Conservation (phyloP, 768 basidiomycete genomes). For the Tylopilus felleus region DNA sequence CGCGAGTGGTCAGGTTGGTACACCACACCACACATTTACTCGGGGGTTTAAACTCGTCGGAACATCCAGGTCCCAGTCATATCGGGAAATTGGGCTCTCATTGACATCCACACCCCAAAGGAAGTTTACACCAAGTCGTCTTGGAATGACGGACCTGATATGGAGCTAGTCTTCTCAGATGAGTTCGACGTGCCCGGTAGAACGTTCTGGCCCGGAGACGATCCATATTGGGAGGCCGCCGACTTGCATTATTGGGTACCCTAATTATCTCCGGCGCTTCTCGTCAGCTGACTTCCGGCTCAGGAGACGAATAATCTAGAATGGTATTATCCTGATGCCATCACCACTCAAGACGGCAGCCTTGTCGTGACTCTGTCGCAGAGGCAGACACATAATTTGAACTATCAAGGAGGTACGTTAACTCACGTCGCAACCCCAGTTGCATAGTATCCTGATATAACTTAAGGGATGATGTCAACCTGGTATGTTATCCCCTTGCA, state of each 20-base stretch:
- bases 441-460: constrained; percentile 30
- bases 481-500: constrained; percentile 25
- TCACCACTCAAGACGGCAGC: constrained; percentile 49
- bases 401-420: constrained; percentile 40
- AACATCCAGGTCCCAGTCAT: constrained; percentile 51
- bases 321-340: constrained; percentile 51
- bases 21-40: neutral
- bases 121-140: constrained; percentile 53
- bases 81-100: constrained; percentile 50
- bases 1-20: constrained; percentile 61
- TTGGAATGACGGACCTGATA: constrained; percentile 55
- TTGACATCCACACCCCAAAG: constrained; percentile 58
- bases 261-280: constrained; percentile 25
- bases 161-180: constrained; percentile 68
- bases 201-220: constrained; percentile 78
- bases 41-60: neutral
- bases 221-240: constrained; percentile 76
- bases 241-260: constrained; percentile 42
- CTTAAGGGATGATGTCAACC: constrained; percentile 48
- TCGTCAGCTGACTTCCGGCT: constrained; percentile 24
- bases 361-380: constrained; percentile 50
- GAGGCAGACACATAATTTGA: constrained; percentile 43
- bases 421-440: constrained; percentile 11
- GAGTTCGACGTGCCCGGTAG: constrained; percentile 77
- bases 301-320: constrained; percentile 51